Conservation (phyloP, 768 basidiomycete species). For the Fomitopsis pulvina region DNA sequence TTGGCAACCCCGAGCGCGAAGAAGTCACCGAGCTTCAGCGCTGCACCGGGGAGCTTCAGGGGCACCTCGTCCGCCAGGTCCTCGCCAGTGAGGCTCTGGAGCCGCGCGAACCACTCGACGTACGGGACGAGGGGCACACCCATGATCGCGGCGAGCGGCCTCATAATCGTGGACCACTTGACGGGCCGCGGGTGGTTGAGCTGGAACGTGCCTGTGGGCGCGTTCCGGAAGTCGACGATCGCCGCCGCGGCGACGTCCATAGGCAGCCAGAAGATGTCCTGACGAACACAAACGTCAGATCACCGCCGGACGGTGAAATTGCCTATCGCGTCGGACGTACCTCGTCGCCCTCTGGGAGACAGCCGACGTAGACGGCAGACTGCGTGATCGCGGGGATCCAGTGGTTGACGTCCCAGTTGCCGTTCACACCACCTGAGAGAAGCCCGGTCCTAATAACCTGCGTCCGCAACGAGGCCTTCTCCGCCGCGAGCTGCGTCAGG, state of each 20-base stretch:
- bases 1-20: no score
- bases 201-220: constrained; percentile 24
- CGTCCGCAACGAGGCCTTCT: constrained; percentile 20
- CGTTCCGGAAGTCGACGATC: constrained; percentile 23
- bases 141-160: no score
- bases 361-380: constrained; percentile 1
- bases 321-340: not conserved
- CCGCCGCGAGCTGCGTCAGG: constrained; percentile 25
- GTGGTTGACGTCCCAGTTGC: constrained; percentile 36
- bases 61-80: not conserved
- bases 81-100: constrained; percentile 9
- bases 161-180: no score
- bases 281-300: no score
- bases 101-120: constrained; percentile 26
- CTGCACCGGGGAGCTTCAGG: no score
- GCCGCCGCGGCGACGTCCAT: constrained; percentile 31
- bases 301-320: not conserved
- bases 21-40: no score
- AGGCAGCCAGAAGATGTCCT: constrained; percentile 39
- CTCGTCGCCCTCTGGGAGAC: constrained; percentile 1
- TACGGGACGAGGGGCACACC: no score
- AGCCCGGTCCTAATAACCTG: constrained; percentile 36
- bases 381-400: constrained; percentile 38
- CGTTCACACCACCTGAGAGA: constrained; percentile 32
- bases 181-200: no score